Conservation (phyloP, 73 alveolate species). For the Paramecium pentaurelia region DNA sequence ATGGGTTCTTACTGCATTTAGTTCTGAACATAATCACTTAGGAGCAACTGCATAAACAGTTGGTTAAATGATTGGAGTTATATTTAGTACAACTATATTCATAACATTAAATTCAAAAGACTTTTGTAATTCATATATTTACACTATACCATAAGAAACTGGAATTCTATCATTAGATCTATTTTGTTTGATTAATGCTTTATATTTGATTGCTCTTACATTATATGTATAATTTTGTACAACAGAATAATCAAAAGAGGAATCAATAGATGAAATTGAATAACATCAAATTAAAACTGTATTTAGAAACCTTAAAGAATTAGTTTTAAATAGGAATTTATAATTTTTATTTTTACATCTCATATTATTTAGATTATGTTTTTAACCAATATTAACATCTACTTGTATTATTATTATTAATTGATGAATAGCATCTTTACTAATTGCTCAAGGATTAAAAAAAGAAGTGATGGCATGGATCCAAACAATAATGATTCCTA, state of each 20-base stretch:
- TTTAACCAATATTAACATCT: background rate
- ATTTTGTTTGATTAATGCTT: background rate
- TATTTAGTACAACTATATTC: background rate
- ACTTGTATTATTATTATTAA: background rate
- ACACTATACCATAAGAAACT: background rate
- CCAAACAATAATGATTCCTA: background rate
- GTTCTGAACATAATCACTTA: background rate
- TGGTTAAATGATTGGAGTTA: background rate
- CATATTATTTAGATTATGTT: background rate
- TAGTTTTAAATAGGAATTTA: background rate
- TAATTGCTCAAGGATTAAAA: background rate
- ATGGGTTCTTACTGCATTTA: conserved; percentile 44
- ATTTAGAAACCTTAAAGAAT: background rate
- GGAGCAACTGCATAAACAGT: background rate
- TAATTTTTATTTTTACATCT: background rate
- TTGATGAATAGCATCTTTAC: background rate
- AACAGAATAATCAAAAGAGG: background rate
- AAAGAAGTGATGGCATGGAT: background rate
- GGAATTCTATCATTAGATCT: background rate
- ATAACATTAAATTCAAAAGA: background rate
- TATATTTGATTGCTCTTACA: background rate
- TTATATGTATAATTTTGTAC: background rate
- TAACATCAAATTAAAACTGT: background rate
- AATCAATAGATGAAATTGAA: background rate
- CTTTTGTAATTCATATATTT: background rate